Evolutionary conservation across 768 basidiomycete genomes (phyloP), one percentile per base, ranked within the genome.

Genomic region (Trametes punicea): DNA sequence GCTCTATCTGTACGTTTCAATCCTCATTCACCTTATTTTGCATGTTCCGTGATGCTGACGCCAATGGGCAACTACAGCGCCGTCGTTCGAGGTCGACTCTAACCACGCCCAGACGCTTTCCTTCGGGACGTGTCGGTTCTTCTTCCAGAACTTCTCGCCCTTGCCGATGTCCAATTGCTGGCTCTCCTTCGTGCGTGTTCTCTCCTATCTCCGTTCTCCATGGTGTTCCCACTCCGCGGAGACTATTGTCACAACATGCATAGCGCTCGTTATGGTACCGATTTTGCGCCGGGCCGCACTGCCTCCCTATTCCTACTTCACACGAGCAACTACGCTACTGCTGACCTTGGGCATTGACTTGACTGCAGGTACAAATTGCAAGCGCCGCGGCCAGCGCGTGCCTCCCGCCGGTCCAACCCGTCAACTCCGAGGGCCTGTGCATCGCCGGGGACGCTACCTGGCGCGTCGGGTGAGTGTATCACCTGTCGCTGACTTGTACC

Each of bases 71-170:
- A 4, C 13, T 7, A 18, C 56, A 60, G 59, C 48, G 36, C 56
- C 61, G 27, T 48, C 52, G 29, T 64, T 65, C 60, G 23, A 30
- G 25, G 58, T 62, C 18, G 27, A 31, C 20, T n/a, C 61, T 36
- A 26, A 27, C 36, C 52, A 52, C 40, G 55, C 54, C 26, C 45
- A 63, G 49, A 54, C 60, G 51, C 62, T 64, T 36, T 52, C 59
- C 16, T 65, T 60, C 53, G 62, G 62, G 27, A 67, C 64, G 30
- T 64, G 65, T 55, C 60, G 61, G 38, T 50, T 59, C 62, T 64
- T 56, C 60, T 62, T 67, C 47, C 33, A 62, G 59, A 65, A 65
- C 61, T 34, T 51, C 51, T 62, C 57, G 42, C 53, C 51, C 9
- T 10, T 39, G 30, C 23, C 39, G 20, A 49, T 50, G 50, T 61